Evolutionary conservation across 2,329 filamentous ascomycete genomes (phyloP), one percentile per base, ranked within the genome.

Genomic region (Sporothrix pallida): DNA sequence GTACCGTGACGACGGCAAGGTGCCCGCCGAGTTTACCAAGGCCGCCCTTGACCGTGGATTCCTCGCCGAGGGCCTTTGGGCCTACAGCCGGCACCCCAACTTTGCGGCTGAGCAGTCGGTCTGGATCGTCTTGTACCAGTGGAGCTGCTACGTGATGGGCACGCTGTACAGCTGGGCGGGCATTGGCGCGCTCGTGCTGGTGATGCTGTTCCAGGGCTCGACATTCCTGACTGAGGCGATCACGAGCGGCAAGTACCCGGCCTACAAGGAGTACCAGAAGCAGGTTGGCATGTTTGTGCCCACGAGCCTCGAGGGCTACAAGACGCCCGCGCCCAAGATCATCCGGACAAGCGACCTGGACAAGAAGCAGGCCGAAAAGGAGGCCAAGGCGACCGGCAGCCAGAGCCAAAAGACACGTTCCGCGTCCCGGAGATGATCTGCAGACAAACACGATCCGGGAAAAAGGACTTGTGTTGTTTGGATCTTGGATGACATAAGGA

Each of bases 31-130:
- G 26, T 94, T 87, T 81, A 87, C 86, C 0, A 89, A 91, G 77
- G 89, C 89, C 75, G 93, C 97, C 72, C 88, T 99, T 37, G 93
- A 98, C 76, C 92, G 95, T 52, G 96, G 96, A 58, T 99, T 99
- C 83, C 87, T 93, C 76, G 92, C 93, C 9, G 89, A 87, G 4
- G 96, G 96, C 0, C 85, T 99, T 8, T 99, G 93, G 91, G 91
- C 90, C 0, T 94, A 91, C 84, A 95, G 92, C 78, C 89, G 96
- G 63, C 97, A 99, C 81, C 96, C 96, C 67, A 99, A 99, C 82
- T 99, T 98, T 80, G 90, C 93, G 5, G 93, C 93, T 5, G 96
- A 99, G 83, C 96, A 98, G 83, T 86, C 90, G 44, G 90, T 98
- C 78, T 99, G 96, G 96, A 86, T 97, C 72, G 84, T 90, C 9